phyloP scores from a whole-genome alignment of 257 asterid species.

The Solanum sejunctum region DNA sequence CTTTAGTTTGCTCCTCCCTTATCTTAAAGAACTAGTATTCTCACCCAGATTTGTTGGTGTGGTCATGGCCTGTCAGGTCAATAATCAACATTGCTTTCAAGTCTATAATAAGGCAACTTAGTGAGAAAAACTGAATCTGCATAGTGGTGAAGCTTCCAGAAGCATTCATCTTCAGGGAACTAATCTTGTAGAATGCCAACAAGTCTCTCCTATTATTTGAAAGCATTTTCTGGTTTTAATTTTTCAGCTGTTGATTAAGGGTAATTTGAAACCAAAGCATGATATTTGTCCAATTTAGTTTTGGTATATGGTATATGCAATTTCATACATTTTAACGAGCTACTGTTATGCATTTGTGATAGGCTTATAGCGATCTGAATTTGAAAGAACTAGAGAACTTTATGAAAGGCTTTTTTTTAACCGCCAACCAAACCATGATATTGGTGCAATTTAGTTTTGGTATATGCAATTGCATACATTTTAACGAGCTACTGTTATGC shows the following conservation, averaged over 20 bases:
- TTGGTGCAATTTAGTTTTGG: not conserved
- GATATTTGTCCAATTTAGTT: not conserved
- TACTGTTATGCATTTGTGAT: constrained; percentile 3
- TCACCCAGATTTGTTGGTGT: not conserved
- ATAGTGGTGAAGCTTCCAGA: not conserved
- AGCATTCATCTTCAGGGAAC: not conserved
- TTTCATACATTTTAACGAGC: not conserved
- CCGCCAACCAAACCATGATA: constrained; percentile 15
- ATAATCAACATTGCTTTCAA: not conserved
- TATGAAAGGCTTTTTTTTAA: constrained; percentile 68
- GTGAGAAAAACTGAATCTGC: not conserved
- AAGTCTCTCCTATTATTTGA: not conserved
- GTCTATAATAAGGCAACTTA: not conserved
- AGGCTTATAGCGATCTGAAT: constrained; percentile 95
- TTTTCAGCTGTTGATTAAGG: not conserved
- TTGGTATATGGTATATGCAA: not conserved
- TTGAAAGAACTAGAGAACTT: constrained; percentile 69
- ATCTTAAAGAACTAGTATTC: not conserved
- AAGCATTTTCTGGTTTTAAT: not conserved
- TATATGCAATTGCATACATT: not conserved
- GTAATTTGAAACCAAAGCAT: not conserved
- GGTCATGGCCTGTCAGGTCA: not conserved
- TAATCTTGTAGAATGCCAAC: not conserved
- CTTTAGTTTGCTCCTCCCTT: not conserved
- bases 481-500: not conserved